phyloP scores from a whole-genome alignment of 2,329 filamentous ascomycete species.

The Penicillium sp. region DNA sequence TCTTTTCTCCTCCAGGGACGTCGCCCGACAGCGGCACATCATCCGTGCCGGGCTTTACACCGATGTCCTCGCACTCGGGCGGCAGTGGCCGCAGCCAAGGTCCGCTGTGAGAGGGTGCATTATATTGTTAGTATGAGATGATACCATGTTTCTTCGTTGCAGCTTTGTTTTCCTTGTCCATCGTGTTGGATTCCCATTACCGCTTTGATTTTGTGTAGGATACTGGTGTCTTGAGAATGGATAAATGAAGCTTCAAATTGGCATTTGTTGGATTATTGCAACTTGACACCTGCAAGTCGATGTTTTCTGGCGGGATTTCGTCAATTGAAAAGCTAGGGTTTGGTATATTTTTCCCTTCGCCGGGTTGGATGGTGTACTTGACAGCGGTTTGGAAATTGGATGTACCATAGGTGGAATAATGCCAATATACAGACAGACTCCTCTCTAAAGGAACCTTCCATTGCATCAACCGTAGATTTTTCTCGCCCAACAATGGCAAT shows the following conservation, averaged over 20 bases:
- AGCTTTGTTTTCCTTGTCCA: neutral
- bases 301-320: neutral
- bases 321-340: neutral
- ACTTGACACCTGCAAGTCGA: too few relatives aligned
- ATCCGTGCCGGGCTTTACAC: conserved; percentile 19
- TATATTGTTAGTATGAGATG: neutral
- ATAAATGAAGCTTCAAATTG: neutral
- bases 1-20: conserved; percentile 19
- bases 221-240: conserved; percentile 1
- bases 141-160: neutral
- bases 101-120: neutral
- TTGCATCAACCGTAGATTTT: neutral
- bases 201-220: neutral
- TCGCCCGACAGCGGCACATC: conserved; percentile 17
- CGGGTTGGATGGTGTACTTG: neutral
- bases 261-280: neutral
- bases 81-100: conserved; percentile 13
- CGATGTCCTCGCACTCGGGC: conserved; percentile 15
- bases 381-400: neutral
- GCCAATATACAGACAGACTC: conserved; percentile 4
- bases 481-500: neutral
- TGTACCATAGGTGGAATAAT: conserved; percentile 2
- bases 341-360: neutral
- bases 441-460: neutral
- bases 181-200: neutral